Evolutionary conservation across 192 early-diverging fungal genomes (phyloP).

Genomic region (Dissophora globulifera): DNA sequence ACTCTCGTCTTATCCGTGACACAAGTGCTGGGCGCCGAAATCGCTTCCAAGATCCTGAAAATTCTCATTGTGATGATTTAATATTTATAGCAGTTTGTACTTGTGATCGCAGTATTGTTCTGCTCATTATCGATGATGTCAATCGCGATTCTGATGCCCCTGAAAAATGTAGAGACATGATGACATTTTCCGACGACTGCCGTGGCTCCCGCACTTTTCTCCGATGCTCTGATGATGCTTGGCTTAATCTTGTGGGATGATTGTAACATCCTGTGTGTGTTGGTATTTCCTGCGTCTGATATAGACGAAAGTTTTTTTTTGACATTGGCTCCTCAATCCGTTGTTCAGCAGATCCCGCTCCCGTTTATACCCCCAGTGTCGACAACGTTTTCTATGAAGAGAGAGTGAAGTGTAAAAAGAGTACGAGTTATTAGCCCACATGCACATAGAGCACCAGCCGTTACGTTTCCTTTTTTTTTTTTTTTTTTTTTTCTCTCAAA

Average conservation of each 20-base stretch:
- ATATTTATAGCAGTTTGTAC: too few species aligned
- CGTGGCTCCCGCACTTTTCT: neutral
- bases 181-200: constrained; percentile 12
- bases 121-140: neutral
- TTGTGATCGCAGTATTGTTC: neutral
- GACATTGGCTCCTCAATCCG: constrained; percentile 27
- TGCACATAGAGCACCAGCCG: too few species aligned
- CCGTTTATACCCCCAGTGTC: constrained; percentile 1
- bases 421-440: too few species aligned
- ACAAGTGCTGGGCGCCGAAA: neutral
- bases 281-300: neutral
- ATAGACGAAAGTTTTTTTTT: neutral
- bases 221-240: constrained; percentile 17
- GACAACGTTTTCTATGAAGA: neutral
- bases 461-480: too few species aligned
- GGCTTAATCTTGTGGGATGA: constrained; percentile 19
- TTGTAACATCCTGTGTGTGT: constrained; percentile 3
- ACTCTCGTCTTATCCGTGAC: neutral
- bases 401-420: too few species aligned
- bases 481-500: too few species aligned
- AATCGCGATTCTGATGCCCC: constrained; percentile 5
- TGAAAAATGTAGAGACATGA: constrained; percentile 18
- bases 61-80: too few species aligned
- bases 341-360: constrained; percentile 17
- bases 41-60: neutral